phyloP scores from a whole-genome alignment of 768 basidiomycete species.

The Lentinula edodes region DNA sequence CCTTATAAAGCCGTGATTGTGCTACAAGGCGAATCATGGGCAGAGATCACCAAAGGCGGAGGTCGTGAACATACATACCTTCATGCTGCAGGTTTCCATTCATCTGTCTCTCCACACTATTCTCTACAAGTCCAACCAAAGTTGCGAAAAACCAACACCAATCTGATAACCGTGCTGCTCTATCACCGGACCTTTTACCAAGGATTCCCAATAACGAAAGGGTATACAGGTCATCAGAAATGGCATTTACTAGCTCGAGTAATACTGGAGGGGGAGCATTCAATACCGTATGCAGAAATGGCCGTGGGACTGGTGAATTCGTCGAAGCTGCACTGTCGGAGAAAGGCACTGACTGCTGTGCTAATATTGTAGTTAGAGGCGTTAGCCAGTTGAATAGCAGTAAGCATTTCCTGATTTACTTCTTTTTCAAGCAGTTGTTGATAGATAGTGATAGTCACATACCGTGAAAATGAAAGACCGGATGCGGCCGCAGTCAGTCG shows the following conservation, averaged over 20 bases:
- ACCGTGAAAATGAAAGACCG: slow-evolving; percentile 77
- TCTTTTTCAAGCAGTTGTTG: neutral
- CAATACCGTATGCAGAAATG: slow-evolving; percentile 69
- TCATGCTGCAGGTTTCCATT: slow-evolving; percentile 58
- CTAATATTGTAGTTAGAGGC: slow-evolving; percentile 65
- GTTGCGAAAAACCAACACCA: slow-evolving; percentile 87
- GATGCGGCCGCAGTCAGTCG: slow-evolving; percentile 59
- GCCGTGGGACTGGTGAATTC: slow-evolving; percentile 37
- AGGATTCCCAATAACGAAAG: slow-evolving; percentile 66
- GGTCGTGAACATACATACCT: slow-evolving; percentile 35
- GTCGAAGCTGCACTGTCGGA: slow-evolving; percentile 34
- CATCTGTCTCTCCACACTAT: slow-evolving; percentile 72
- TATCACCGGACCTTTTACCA: slow-evolving; percentile 56
- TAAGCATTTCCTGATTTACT: slow-evolving; percentile 58
- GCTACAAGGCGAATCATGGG: slow-evolving; percentile 33
- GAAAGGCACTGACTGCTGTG: slow-evolving; percentile 64
- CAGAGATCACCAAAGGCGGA: neutral
- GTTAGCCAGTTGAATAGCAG: slow-evolving; percentile 82
- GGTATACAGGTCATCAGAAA: slow-evolving; percentile 79
- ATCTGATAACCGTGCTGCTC: slow-evolving; percentile 71
- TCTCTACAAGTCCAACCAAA: slow-evolving; percentile 77
- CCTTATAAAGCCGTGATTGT: slow-evolving; percentile 65
- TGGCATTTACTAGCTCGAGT: slow-evolving; percentile 67
- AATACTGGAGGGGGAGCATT: slow-evolving; percentile 81
- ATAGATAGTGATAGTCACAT: slow-evolving; percentile 9